phyloP scores from a whole-genome alignment of 306 rosid genomes.

The Clitoria ternatea region DNA sequence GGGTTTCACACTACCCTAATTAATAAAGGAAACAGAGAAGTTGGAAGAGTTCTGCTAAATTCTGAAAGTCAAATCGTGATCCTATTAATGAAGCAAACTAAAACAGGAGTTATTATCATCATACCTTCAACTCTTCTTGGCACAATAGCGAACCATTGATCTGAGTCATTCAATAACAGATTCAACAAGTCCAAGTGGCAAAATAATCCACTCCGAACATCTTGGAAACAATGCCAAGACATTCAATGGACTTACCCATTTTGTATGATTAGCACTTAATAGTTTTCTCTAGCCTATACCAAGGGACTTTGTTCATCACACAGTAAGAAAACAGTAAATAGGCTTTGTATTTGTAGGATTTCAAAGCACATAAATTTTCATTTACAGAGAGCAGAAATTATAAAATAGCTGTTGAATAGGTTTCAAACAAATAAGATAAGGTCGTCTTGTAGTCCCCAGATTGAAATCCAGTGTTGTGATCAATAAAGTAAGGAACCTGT shows the following conservation, averaged over 20 bases:
- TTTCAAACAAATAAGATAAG: constrained; percentile 63
- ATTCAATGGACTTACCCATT: not conserved
- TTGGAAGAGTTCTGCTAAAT: not conserved
- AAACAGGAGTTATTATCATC: no score
- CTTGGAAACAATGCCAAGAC: not conserved
- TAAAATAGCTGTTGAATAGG: constrained; percentile 46
- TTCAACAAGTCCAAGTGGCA: not conserved
- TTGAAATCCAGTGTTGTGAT: constrained; percentile 65
- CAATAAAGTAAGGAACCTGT: constrained; percentile 81
- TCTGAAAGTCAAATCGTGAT: not conserved
- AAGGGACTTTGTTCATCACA: constrained; percentile 1
- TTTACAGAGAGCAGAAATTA: constrained; percentile 5
- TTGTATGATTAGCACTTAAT: not conserved
- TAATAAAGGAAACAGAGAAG: not conserved
- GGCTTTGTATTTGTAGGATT: not conserved
- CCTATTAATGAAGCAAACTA: no score
- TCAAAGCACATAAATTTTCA: not conserved
- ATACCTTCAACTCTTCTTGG: not conserved
- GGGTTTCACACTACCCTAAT: not conserved
- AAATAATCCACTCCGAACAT: constrained; percentile 5
- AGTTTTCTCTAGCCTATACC: not conserved
- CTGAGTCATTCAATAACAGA: not conserved
- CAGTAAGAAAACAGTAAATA: not conserved
- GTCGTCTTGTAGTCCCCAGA: constrained; percentile 67
- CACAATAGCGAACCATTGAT: not conserved